Conservation (phyloP, 306 rosid genomes). For the Castanea sativa region DNA sequence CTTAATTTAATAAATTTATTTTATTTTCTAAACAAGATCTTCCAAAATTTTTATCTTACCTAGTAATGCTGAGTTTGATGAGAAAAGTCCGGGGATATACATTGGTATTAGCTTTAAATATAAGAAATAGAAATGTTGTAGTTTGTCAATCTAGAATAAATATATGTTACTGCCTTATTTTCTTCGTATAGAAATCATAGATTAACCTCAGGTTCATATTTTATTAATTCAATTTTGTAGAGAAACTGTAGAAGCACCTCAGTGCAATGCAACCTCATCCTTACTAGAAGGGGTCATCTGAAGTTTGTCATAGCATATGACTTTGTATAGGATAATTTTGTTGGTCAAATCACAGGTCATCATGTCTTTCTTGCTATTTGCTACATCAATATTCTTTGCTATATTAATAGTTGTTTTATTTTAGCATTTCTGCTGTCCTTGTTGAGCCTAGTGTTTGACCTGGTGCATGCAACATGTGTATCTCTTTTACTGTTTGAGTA, state of each 20-base stretch:
- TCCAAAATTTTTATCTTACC: no score
- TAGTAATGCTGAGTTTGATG: no score
- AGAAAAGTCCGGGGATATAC: slow-evolving; percentile 63
- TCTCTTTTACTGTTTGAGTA: neutral
- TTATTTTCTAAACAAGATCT: no score
- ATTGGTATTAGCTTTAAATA: slow-evolving; percentile 96
- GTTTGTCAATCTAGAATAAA: neutral
- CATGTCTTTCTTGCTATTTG: neutral
- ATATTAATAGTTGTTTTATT: neutral
- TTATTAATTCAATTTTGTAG: slow-evolving; percentile 15
- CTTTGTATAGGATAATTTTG: no score
- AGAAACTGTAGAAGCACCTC: slow-evolving; percentile 14
- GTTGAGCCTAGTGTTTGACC: neutral
- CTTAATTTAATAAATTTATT: no score
- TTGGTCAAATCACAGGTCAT: no score
- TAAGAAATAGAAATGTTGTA: slow-evolving; percentile 19
- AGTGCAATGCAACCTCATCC: neutral
- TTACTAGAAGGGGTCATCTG: no score
- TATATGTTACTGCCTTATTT: neutral
- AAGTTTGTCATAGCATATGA: no score
- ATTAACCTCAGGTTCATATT: slow-evolving; percentile 2
- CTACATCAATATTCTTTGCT: no score
- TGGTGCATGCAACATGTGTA: no score
- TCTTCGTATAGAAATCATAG: slow-evolving; percentile 11
- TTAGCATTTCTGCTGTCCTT: neutral